Evolutionary conservation across 1,139 yeast species (phyloP), one percentile per base, ranked within the genome.

Genomic region (Sugiyamaella japonica): DNA sequence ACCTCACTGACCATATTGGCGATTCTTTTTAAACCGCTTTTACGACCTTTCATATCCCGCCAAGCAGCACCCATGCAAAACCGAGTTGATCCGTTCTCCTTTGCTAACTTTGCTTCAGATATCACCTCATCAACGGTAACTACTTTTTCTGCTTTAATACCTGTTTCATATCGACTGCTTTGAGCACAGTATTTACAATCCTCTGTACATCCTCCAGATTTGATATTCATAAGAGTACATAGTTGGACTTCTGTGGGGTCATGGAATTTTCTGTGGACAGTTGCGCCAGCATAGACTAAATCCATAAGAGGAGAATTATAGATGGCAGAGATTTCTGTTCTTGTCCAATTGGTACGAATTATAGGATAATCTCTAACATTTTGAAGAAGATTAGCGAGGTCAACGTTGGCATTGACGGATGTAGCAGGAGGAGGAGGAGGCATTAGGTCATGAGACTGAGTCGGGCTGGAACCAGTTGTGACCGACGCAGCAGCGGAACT

Each of bases 1-100:
- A 86, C 85, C 56, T 74, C 79, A 25, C 74, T 68, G 23, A 86
- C 85, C 93, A 86, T 86, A 53, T 81, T 79, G 16, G 82, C 74
- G 55, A 86, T 84, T 61, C 76, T 80, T 59, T 77, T 80, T 59
- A 86, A 68, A 0, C 86, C 89, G 23, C 83, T 79, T 66, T 85
- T 86, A 50, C 95, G 75, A 8, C 95, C 95, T 47, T 76, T 74
- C 95, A 87, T 86, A 59, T 86, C 93, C 66, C 95, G 77, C 93
- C 93, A 87, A 1, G 95, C 95, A 10, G 93, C 89, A 44, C 95
- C 95, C 85, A 86, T 82, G 66, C 95, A 86, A 65, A 86, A 86
- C 58, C 95, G 75, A 0, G 95, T 86, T 0, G 86, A 80, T 0
- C 93, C 93, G 60, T 85, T 85, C 5, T 66, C 73, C 63, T 85